phyloP scores from a whole-genome alignment of 805 yeast species.

The Dipodascus albidus region DNA sequence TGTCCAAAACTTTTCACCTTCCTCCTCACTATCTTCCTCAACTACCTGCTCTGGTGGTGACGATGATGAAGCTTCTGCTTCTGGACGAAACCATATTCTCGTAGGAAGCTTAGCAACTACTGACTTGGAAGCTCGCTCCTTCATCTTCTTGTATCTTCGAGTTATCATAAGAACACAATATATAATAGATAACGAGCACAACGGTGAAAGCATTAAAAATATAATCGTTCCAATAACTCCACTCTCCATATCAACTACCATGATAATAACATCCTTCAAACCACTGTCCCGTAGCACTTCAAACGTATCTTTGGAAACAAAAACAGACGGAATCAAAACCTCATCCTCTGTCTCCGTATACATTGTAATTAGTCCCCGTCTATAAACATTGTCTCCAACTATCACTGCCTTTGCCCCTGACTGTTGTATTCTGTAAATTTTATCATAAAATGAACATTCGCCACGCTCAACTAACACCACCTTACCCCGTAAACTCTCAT shows the following conservation, averaged over 20 bases:
- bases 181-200: slow-evolving; percentile 28
- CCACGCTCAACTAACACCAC: slow-evolving; percentile 36
- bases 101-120: slow-evolving; percentile 28
- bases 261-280: slow-evolving; percentile 6
- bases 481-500: slow-evolving; percentile 18
- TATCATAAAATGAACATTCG: slow-evolving; percentile 42
- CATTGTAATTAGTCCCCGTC: slow-evolving; percentile 41
- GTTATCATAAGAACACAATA: slow-evolving; percentile 26
- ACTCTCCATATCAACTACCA: slow-evolving; percentile 14
- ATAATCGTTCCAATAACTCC: slow-evolving; percentile 25
- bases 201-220: slow-evolving; percentile 29
- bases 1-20: slow-evolving; percentile 25
- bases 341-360: slow-evolving; percentile 26
- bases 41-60: neutral
- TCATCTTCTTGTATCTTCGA: slow-evolving; percentile 23
- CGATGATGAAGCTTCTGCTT: neutral
- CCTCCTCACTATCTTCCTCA: slow-evolving; percentile 2
- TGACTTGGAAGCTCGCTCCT: slow-evolving; percentile 28
- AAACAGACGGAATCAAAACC: slow-evolving; percentile 36
- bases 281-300: slow-evolving; percentile 13
- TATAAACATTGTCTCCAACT: slow-evolving; percentile 43
- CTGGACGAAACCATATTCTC: slow-evolving; percentile 21
- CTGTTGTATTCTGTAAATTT: slow-evolving; percentile 34
- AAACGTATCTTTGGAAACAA: slow-evolving; percentile 37
- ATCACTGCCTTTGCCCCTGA: slow-evolving; percentile 40